A percentile compares a stretch with the other conserved stretches of the same genome.
Evolutionary conservation across 345 rosid species (phyloP).

Genomic region (Chamaenerion angustifolium): DNA sequence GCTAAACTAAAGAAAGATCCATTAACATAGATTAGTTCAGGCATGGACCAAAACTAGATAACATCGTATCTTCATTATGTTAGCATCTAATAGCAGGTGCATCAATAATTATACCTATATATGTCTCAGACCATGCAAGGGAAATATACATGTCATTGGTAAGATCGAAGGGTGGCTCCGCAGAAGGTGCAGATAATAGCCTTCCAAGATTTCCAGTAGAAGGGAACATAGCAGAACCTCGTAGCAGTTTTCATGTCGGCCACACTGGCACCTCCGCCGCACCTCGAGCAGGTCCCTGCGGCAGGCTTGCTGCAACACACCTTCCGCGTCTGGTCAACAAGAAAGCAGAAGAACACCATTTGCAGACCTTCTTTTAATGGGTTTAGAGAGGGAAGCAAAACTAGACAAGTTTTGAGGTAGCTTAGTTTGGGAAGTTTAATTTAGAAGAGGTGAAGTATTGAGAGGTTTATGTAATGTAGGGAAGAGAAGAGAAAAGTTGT

Average conservation of each 20-base stretch:
- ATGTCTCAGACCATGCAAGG: neutral
- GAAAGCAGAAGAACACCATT: slow-evolving; percentile 76
- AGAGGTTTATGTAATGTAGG: no score
- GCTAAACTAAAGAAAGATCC: no score
- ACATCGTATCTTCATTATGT: no score
- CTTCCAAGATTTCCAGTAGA: slow-evolving; percentile 78
- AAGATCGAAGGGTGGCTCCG: slow-evolving; percentile 75
- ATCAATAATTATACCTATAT: neutral
- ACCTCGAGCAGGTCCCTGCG: slow-evolving; percentile 75
- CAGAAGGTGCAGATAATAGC: slow-evolving; percentile 80
- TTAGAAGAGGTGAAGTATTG: no score
- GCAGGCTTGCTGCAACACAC: slow-evolving; percentile 74
- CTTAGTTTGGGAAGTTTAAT: no score
- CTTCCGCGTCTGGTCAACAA: slow-evolving; percentile 71
- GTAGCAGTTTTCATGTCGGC: slow-evolving; percentile 90
- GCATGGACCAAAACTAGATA: no score
- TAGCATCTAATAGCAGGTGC: neutral
- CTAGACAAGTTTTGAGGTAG: no score
- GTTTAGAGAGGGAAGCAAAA: no score
- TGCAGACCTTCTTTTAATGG: no score
- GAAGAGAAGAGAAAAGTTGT: no score
- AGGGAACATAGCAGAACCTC: slow-evolving; percentile 66
- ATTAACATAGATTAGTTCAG: no score
- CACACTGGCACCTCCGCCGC: slow-evolving; percentile 91
- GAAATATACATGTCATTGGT: slow-evolving; percentile 15